Percentiles rank a stretch among this genome's conserved stretches.
phyloP scores from a whole-genome alignment of 139 green algal species.

The Picochlorum costavermella region DNA sequence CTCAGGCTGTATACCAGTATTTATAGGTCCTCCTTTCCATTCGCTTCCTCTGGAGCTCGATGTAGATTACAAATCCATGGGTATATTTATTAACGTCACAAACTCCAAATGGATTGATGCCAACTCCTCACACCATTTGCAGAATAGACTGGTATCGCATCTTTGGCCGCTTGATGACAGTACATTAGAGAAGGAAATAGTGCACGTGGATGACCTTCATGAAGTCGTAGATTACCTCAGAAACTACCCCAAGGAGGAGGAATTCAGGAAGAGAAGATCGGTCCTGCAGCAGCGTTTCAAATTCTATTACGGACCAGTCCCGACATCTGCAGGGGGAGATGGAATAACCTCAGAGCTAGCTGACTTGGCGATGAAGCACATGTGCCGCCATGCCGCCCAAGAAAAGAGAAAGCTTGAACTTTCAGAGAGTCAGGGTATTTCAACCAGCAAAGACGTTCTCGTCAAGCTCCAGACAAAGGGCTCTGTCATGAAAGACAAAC shows the following conservation, averaged over 20 bases:
- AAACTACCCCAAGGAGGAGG: conserved; percentile 4
- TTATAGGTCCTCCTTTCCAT: conserved; percentile 33
- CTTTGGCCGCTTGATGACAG: conserved; percentile 28
- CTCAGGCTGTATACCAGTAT: conserved; percentile 27
- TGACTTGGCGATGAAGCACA: conserved; percentile 18
- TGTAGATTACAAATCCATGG: conserved; percentile 22
- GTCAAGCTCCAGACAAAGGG: neutral
- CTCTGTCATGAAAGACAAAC: neutral
- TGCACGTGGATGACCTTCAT: conserved; percentile 10
- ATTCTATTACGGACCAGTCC: conserved; percentile 22
- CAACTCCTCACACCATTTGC: conserved; percentile 11
- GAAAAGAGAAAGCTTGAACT: conserved; percentile 7
- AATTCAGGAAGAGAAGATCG: conserved; percentile 7
- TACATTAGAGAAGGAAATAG: neutral
- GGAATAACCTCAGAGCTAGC: conserved; percentile 4
- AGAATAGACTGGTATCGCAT: conserved; percentile 29
- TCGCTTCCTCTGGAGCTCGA: conserved; percentile 20
- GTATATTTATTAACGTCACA: conserved; percentile 26
- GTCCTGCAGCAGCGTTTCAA: conserved; percentile 18
- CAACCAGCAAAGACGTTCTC: neutral
- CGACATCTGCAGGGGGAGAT: conserved; percentile 1
- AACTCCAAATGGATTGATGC: conserved; percentile 21
- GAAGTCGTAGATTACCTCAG: conserved; percentile 21
- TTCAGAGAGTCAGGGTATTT: neutral
- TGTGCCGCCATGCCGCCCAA: conserved; percentile 15